Conservation (phyloP, 306 rosid genomes). For the Macrotyloma uniflorum region DNA sequence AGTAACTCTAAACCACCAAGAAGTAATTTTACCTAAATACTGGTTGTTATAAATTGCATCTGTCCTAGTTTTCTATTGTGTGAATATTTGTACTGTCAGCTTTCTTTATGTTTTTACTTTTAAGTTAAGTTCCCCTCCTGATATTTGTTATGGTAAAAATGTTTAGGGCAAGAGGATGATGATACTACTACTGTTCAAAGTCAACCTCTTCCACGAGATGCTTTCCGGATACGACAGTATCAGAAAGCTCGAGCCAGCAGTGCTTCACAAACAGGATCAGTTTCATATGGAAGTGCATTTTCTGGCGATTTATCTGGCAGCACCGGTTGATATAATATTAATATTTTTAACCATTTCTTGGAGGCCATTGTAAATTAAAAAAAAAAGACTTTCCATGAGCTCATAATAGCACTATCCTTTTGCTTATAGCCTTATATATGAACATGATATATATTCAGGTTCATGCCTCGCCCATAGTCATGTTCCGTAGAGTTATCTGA, state of each 20-base stretch:
- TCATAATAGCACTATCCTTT: conserved; percentile 3
- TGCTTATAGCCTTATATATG: neutral
- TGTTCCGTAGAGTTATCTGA: neutral
- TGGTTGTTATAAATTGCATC: neutral
- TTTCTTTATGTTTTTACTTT: conserved; percentile 21
- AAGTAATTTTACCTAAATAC: neutral
- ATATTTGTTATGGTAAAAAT: conserved; percentile 6
- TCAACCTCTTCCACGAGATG: conserved; percentile 87
- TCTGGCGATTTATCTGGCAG: conserved; percentile 96
- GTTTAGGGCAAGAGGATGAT: conserved; percentile 79
- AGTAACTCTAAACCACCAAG: no score
- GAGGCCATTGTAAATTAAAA: conserved; percentile 9
- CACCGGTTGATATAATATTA: conserved; percentile 58
- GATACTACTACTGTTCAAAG: conserved; percentile 79
- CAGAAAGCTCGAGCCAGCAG: conserved; percentile 77
- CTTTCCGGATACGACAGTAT: conserved; percentile 79
- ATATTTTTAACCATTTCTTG: neutral
- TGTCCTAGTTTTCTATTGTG: neutral
- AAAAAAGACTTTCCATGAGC: neutral
- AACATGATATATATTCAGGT: neutral
- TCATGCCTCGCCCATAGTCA: neutral
- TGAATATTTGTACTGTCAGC: neutral
- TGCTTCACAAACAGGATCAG: conserved; percentile 90
- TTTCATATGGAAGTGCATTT: conserved; percentile 87
- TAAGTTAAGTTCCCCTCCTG: neutral